Evolutionary conservation across 495 filamentous ascomycete species (phyloP).

Genomic region (Tuber brumale): DNA sequence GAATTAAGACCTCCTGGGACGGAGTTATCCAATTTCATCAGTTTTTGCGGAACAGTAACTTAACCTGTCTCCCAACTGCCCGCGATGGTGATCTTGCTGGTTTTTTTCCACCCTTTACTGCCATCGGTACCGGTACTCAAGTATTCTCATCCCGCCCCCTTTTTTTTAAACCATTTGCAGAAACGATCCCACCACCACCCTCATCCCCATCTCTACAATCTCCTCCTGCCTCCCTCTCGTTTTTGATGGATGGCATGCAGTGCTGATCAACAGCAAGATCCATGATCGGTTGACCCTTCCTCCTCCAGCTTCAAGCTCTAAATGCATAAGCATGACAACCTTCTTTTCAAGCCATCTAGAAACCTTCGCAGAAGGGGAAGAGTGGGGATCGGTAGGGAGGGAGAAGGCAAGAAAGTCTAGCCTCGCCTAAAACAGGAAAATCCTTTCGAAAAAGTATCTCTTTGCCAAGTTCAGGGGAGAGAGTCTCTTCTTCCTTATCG

Average conservation of each 20-base stretch:
- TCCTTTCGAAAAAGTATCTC: not conserved
- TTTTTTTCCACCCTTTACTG: too few relatives aligned
- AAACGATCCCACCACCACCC: not conserved
- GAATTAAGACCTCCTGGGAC: too few relatives aligned
- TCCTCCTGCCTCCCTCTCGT: not conserved
- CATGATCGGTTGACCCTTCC: constrained; percentile 31
- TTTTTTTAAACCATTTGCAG: not conserved
- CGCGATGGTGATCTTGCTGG: too few relatives aligned
- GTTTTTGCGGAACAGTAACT: too few relatives aligned
- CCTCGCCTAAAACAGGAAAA: not conserved
- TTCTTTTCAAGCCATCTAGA: constrained; percentile 22
- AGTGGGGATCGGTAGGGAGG: not conserved
- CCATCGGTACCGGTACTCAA: too few relatives aligned
- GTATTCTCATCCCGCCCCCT: too few relatives aligned
- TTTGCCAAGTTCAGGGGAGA: not conserved
- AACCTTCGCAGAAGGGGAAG: not conserved
- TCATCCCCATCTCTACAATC: not conserved
- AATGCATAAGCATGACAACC: constrained; percentile 33
- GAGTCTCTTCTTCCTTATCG: not conserved
- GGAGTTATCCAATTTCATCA: too few relatives aligned
- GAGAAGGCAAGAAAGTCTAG: not conserved
- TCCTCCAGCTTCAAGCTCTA: constrained; percentile 5
- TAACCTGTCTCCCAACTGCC: too few relatives aligned
- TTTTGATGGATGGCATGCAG: not conserved
- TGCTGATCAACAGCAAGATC: not conserved